Conservation (phyloP, 257 asterid genomes). For the Buddleja alternifolia region DNA sequence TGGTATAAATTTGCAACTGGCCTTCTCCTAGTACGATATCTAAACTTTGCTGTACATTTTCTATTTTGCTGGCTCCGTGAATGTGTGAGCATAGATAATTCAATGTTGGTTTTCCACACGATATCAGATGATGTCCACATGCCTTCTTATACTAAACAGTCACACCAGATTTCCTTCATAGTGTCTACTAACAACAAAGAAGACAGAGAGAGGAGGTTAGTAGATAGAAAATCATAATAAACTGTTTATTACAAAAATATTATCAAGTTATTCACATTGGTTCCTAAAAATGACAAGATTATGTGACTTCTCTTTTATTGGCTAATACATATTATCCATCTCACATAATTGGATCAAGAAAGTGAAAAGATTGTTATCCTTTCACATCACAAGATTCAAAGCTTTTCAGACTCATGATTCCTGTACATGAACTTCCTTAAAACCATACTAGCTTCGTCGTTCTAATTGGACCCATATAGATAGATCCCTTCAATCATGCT, state of each 20-base stretch:
- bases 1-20: constrained; percentile 37
- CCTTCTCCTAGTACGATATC: constrained; percentile 50
- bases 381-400: neutral
- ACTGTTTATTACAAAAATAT: constrained; percentile 8
- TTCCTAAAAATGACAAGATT: neutral
- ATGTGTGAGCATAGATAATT: constrained; percentile 46
- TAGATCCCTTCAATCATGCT: too few species aligned
- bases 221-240: constrained; percentile 17
- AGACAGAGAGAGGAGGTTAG: neutral
- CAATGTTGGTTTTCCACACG: constrained; percentile 52
- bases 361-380: too few species aligned
- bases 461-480: neutral
- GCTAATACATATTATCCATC: neutral
- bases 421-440: neutral
- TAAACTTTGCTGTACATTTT: constrained; percentile 39
- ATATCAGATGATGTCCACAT: constrained; percentile 76
- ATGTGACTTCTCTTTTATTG: constrained; percentile 9
- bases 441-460: neutral
- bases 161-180: constrained; percentile 44
- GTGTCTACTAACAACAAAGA: constrained; percentile 42
- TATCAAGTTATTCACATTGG: constrained; percentile 3
- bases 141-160: constrained; percentile 51
- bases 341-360: neutral
- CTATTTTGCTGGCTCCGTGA: constrained; percentile 48
- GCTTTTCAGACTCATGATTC: constrained; percentile 1